Base-by-base conservation (phyloP, 345 rosid genomes). In the Gossypium raimondii region DNA sequence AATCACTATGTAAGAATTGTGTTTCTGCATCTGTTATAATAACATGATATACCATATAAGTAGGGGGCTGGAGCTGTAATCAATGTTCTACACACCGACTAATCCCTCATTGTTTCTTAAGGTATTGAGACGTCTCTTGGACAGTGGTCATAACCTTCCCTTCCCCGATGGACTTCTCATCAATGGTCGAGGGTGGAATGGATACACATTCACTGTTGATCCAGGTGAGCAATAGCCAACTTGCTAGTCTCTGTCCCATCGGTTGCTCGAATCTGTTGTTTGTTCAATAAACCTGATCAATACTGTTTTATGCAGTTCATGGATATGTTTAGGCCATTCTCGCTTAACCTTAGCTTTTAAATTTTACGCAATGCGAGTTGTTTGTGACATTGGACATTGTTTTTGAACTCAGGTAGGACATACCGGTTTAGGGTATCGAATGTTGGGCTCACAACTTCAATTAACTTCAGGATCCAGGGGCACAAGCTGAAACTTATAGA, bases 341-440 rank as follows among this genome's bases (percentile, higher is more conserved):
- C 62, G 11, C 1, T 11, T 22, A 61, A 3, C 4, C 9, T 11
- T 24, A 5, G 16, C 34, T 24, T 59, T 59, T 59, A 24, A 24
- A 59, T 24, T 34, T 59, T 34, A 61, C 20, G 16, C 66, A 27
- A 14, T n/a, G 34, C 10, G 11, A 62, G 45, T 16, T 62, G 22
- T 13, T 68, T 48, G 41, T 51, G 13, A 69, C 73, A 24, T 0
- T 3, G 16, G 17, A 24, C 38, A 69, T 55, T 9, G 29, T 13
- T 48, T 24, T 43, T 68, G 0, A 58, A 67, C 78, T 59, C 87
- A 90, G 96, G 93, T 44, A 89, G 80, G 85, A 91, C 97, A 25
- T 94, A 92, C 73, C 86, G 97, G 83, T 87, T 94, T 67, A 89
- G 97, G 79, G 88, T 94, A 77, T 90, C 95, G 17, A 94, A 94